Conservation (phyloP, 352 stramenopile genomes). For the Phytophthora pluvialis region DNA sequence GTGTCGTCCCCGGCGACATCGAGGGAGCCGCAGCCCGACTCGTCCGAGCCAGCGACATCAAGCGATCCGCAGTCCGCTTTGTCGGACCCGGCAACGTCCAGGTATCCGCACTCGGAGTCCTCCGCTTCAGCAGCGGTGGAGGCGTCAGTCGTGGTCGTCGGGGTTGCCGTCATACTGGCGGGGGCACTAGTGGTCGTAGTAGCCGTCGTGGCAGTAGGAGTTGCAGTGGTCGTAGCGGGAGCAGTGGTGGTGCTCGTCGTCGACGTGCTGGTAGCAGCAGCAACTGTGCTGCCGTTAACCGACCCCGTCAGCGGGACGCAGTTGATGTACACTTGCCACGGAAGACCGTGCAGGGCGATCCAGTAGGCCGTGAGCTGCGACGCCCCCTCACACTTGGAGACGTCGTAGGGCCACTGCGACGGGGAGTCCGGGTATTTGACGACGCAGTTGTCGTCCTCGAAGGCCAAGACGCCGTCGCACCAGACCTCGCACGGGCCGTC, state of each 20-base stretch:
- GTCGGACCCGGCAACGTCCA: conserved; percentile 23
- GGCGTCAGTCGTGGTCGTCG: background rate
- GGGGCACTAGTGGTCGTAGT: conserved; percentile 8
- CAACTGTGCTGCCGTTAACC: conserved; percentile 12
- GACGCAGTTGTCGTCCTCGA: conserved; percentile 51
- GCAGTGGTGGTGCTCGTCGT: conserved; percentile 7
- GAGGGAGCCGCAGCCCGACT: conserved; percentile 26
- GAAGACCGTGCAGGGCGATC: conserved; percentile 46
- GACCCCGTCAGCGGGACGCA: conserved; percentile 27
- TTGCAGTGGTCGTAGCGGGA: conserved; percentile 15
- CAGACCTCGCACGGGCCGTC: conserved; percentile 61
- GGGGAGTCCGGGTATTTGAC: conserved; percentile 31
- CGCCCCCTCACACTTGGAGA: conserved; percentile 21
- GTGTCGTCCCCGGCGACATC: conserved; percentile 29
- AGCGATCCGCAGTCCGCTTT: conserved; percentile 33
- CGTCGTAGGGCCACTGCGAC: conserved; percentile 29
- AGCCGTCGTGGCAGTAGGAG: conserved; percentile 8
- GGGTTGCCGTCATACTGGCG: conserved; percentile 2
- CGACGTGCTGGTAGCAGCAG: conserved; percentile 5
- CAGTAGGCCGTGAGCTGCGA: conserved; percentile 42
- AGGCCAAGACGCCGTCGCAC: conserved; percentile 47
- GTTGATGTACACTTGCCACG: conserved; percentile 49
- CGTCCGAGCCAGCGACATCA: conserved; percentile 25
- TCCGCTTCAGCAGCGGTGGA: conserved; percentile 30
- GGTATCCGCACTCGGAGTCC: conserved; percentile 26